These are phyloP conservation scores for Geum urbanum DNA, from an alignment of 306 rosid species.

Conservation along the genomic window DNA sequence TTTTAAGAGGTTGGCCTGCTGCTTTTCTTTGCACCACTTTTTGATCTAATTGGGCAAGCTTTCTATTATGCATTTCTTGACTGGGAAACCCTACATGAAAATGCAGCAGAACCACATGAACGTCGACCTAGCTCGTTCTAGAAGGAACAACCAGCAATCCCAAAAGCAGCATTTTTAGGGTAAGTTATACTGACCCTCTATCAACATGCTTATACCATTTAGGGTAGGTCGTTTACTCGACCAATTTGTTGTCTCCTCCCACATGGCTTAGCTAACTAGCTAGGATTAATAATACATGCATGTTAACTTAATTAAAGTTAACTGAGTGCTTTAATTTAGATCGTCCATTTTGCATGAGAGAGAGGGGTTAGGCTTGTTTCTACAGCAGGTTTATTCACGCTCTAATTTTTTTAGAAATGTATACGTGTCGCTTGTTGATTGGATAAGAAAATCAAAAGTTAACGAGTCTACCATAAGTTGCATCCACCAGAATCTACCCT, in stretches of 20 bases:
- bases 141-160: background rate
- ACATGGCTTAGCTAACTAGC: conserved; percentile 24
- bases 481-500: no score
- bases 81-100: conserved; percentile 21
- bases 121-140: background rate
- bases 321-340: background rate
- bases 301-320: background rate
- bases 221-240: conserved; percentile 22
- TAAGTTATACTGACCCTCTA: conserved; percentile 1
- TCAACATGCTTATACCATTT: conserved; percentile 27
- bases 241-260: conserved; percentile 24
- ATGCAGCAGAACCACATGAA: conserved; percentile 7
- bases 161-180: conserved; percentile 22
- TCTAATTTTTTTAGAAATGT: no score
- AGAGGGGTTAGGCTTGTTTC: background rate
- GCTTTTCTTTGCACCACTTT: background rate
- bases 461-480: no score
- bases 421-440: no score
- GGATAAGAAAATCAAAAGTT: no score
- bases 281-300: background rate
- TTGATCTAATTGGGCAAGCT: conserved; percentile 6
- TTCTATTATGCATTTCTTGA: conserved; percentile 13
- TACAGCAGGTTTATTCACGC: no score
- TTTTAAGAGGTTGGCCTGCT: background rate
- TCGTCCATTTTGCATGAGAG: background rate